Conservation (phyloP, 345 rosid genomes). For the Trapa incisa region DNA sequence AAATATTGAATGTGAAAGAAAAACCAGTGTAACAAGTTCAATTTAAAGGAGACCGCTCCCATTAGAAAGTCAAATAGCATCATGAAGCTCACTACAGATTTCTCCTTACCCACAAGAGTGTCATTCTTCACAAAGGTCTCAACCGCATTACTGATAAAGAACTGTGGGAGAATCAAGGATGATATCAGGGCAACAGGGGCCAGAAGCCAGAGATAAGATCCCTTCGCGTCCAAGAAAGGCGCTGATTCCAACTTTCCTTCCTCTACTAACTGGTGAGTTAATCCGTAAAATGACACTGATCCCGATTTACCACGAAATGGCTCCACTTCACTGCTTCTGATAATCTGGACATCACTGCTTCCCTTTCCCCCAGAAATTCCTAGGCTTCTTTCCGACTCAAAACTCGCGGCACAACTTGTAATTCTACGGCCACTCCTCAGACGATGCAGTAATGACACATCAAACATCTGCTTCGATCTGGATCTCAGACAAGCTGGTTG, state of each 20-base stretch:
- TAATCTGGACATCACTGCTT: slow-evolving; percentile 11
- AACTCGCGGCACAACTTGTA: slow-evolving; percentile 19
- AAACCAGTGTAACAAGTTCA: neutral
- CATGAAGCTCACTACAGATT: neutral
- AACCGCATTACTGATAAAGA: slow-evolving; percentile 42
- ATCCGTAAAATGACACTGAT: slow-evolving; percentile 60
- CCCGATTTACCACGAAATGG: slow-evolving; percentile 71
- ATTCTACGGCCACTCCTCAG: slow-evolving; percentile 16
- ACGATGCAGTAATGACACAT: slow-evolving; percentile 2
- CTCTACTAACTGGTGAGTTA: slow-evolving; percentile 67
- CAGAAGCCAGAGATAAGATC: slow-evolving; percentile 62
- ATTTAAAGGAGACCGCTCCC: neutral
- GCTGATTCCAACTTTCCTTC: slow-evolving; percentile 55
- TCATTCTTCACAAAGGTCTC: slow-evolving; percentile 42
- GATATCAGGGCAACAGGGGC: slow-evolving; percentile 56
- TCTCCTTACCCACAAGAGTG: slow-evolving; percentile 29
- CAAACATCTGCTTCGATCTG: slow-evolving; percentile 7
- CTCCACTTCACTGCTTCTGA: slow-evolving; percentile 31
- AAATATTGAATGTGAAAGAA: neutral
- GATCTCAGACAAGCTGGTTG: slow-evolving; percentile 16
- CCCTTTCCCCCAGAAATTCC: slow-evolving; percentile 11
- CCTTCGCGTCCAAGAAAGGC: slow-evolving; percentile 50
- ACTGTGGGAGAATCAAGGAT: slow-evolving; percentile 61
- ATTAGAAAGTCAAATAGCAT: neutral
- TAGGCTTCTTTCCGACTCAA: slow-evolving; percentile 15